Percentiles rank a stretch among this genome's conserved stretches.
Conservation (phyloP, 371 early-diverging fungal genomes). For the Nematocida sp. region DNA sequence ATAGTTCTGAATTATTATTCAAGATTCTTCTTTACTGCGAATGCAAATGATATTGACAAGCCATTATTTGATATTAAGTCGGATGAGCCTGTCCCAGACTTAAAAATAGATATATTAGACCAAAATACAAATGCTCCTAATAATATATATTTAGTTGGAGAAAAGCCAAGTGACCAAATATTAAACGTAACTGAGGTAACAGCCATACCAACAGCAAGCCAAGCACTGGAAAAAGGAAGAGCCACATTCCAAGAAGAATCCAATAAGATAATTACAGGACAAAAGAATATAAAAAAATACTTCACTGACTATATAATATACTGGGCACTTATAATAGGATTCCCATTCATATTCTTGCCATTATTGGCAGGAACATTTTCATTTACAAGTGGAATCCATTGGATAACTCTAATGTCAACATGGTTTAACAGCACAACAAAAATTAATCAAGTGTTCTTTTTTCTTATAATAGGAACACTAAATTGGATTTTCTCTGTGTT, state of each 20-base stretch:
- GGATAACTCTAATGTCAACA: not conserved
- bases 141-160: not conserved
- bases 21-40: not conserved
- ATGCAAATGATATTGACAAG: not conserved
- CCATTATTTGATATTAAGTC: not conserved
- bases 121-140: not conserved
- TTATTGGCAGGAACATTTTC: not conserved
- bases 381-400: not conserved
- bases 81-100: not conserved
- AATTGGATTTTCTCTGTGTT: conserved; percentile 6
- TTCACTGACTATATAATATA: not conserved
- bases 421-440: not conserved
- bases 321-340: not conserved
- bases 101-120: not conserved
- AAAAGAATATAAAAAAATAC: not conserved
- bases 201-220: not conserved
- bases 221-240: not conserved
- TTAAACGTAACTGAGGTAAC: not conserved
- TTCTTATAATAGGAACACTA: not conserved
- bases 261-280: not conserved
- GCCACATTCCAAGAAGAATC: not conserved
- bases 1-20: not conserved
- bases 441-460: not conserved
- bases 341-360: not conserved
- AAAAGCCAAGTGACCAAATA: not conserved